Evolutionary conservation across 2,329 filamentous ascomycete species (phyloP).

Genomic region (Bipolaris cookei): DNA sequence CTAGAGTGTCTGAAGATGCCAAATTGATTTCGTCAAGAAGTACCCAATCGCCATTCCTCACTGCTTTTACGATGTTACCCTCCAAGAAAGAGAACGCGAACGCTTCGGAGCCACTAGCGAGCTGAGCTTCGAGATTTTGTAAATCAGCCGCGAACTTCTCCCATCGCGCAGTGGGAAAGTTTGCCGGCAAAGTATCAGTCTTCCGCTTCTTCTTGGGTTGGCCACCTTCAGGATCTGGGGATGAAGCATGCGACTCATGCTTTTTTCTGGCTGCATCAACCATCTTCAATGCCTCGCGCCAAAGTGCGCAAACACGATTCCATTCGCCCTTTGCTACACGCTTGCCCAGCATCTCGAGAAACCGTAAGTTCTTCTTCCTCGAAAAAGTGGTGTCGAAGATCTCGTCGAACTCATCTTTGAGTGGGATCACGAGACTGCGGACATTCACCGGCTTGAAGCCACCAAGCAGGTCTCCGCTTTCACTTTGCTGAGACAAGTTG

Average conservation of each 20-base stretch:
- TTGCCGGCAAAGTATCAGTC: constrained; percentile 59
- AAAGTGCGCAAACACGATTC: constrained; percentile 82
- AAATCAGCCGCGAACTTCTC: constrained; percentile 76
- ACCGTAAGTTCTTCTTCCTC: constrained; percentile 79
- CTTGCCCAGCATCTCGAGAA: constrained; percentile 80
- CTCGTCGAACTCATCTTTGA: constrained; percentile 93
- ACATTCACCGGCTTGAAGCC: constrained; percentile 97
- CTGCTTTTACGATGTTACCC: constrained; percentile 94
- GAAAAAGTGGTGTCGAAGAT: constrained; percentile 90
- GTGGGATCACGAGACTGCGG: constrained; percentile 81
- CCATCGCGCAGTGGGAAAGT: constrained; percentile 73
- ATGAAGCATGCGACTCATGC: constrained; percentile 51
- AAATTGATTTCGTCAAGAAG: constrained; percentile 97
- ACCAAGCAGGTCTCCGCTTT: constrained; percentile 92
- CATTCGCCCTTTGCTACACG: constrained; percentile 83
- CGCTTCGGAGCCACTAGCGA: constrained; percentile 71
- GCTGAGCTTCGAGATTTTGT: constrained; percentile 79
- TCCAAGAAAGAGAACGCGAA: constrained; percentile 97
- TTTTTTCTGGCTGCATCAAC: constrained; percentile 63
- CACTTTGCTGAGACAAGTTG: constrained; percentile 97
- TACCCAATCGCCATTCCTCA: constrained; percentile 95
- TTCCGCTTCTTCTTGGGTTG: constrained; percentile 76
- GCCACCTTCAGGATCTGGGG: constrained; percentile 55
- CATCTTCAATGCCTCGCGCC: constrained; percentile 88
- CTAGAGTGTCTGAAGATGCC: constrained; percentile 90